Base-by-base conservation (phyloP, 208 protist species). In the Trypanosoma cruzi region DNA sequence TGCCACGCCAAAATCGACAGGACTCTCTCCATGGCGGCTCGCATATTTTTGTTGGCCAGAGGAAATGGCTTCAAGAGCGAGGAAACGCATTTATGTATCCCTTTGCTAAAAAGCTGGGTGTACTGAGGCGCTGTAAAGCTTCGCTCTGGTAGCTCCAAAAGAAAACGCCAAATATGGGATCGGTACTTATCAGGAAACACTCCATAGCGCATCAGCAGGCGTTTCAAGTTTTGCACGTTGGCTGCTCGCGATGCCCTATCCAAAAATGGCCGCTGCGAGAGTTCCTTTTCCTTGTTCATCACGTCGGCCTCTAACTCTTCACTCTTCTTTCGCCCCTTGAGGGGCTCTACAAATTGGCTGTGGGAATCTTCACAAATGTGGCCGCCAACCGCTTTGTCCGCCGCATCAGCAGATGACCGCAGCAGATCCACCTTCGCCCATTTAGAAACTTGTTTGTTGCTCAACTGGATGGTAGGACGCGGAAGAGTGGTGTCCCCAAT, bases 81-180 rank as follows among this genome's bases (percentile, higher is more conserved):
- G 18, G 63, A 62, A 7, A 92, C 84, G 8, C 58, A 82, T 20
- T 66, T n/a, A 66, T 97, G 89, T 36, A 24, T 61, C 7, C 76
- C 79, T 20, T 84, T 84, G 1, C 77, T 75, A 3, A 82, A 65
- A 20, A 97, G 73, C 8, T 84, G 74, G 5, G 89, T 82, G 61
- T 91, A 96, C 77, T 92, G 81, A 48, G 86, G 69, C 5, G 75
- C 74, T 0, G 88, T 90, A 59, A 57, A 65, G 20, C 67, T 62
- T 32, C 48, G 69, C 1, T 81, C 69, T 8, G 93, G 88, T 13
- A 96, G 75, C 28, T 78, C 77, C 7, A 89, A 53, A n/a, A 90
- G 58, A 63, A 97, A 97, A 4, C 88, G 82, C 91, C 93, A 97
- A 32, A 89, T 85, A 13, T 81, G 54, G 0, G 85, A 58, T 18